These are phyloP conservation scores for Cryphonectria naterciae DNA, from an alignment of 2,329 filamentous ascomycete species.

Conservation along the genomic window DNA sequence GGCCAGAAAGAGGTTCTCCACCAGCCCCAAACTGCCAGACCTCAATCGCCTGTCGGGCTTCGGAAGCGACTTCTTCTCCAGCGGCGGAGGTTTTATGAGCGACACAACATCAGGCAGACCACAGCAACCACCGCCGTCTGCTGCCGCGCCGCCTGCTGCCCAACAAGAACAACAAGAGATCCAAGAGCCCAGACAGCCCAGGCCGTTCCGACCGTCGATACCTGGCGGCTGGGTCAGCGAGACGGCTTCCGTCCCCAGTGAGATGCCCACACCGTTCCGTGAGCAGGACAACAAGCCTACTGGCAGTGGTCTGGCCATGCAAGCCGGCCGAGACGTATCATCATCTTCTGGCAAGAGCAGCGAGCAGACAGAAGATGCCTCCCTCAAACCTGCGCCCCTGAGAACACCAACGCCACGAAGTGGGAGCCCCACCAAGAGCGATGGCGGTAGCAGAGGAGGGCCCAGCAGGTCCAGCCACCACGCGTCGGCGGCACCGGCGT, in stretches of 20 bases:
- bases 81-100: constrained; percentile 34
- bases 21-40: constrained; percentile 62
- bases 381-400: constrained; percentile 23
- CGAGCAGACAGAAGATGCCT: constrained; percentile 22
- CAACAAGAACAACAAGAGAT: not conserved
- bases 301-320: constrained; percentile 5
- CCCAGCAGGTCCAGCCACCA: constrained; percentile 7
- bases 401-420: constrained; percentile 24
- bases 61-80: constrained; percentile 60
- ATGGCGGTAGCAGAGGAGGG: not conserved
- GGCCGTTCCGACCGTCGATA: constrained; percentile 34
- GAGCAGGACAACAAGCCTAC: not conserved
- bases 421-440: constrained; percentile 16
- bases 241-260: constrained; percentile 33
- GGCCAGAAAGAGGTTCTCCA: constrained; percentile 44
- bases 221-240: constrained; percentile 41
- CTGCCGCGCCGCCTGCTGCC: too few relatives aligned
- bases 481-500: constrained; percentile 16
- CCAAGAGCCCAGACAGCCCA: constrained; percentile 17
- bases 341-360: constrained; percentile 12
- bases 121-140: constrained; percentile 3
- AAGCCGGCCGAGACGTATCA: constrained; percentile 19
- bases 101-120: constrained; percentile 31
- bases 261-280: constrained; percentile 23
- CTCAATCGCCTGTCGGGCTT: constrained; percentile 64